A percentile compares a stretch with the other conserved stretches of the same genome.
Conservation (phyloP, 1,284 basidiomycete genomes). For the Marasmius sp. region DNA sequence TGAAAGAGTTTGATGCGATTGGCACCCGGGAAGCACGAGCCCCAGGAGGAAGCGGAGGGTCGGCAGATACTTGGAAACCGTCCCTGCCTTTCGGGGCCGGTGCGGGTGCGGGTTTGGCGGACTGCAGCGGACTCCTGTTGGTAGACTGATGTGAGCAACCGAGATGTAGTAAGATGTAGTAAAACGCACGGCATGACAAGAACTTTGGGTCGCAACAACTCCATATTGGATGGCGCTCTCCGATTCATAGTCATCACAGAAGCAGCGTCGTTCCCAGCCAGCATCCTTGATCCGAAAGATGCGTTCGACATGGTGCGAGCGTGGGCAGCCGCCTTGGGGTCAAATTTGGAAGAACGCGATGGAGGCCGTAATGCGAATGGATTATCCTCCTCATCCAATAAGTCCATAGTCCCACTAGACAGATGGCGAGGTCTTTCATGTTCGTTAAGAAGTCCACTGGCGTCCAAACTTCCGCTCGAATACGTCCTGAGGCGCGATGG, state of each 20-base stretch:
- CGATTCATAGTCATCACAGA: conserved; percentile 36
- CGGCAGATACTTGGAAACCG: conserved; percentile 62
- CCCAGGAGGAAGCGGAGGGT: conserved; percentile 68
- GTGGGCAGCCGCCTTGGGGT: conserved; percentile 61
- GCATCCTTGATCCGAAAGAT: conserved; percentile 61
- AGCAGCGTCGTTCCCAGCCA: conserved; percentile 56
- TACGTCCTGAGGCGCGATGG: conserved; percentile 40
- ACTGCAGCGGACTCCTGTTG: conserved; percentile 62
- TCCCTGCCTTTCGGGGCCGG: conserved; percentile 38
- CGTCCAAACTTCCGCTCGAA: conserved; percentile 32
- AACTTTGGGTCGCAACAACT: conserved; percentile 77
- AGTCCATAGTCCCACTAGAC: conserved; percentile 39
- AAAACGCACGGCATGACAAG: conserved; percentile 67
- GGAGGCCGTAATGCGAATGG: conserved; percentile 62
- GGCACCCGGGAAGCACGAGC: conserved; percentile 57
- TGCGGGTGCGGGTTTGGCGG: conserved; percentile 31
- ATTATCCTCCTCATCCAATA: conserved; percentile 46
- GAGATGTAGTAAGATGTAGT: background rate
- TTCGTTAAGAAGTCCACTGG: conserved; percentile 12
- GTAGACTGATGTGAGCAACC: background rate
- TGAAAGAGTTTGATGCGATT: conserved; percentile 56
- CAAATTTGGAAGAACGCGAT: conserved; percentile 66
- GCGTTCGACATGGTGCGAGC: conserved; percentile 65
- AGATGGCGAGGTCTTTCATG: conserved; percentile 26
- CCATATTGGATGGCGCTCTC: conserved; percentile 69